Evolutionary conservation across 2,329 filamentous ascomycete species (phyloP), one percentile per base, ranked within the genome.

Genomic region (Neonectria hederae): DNA sequence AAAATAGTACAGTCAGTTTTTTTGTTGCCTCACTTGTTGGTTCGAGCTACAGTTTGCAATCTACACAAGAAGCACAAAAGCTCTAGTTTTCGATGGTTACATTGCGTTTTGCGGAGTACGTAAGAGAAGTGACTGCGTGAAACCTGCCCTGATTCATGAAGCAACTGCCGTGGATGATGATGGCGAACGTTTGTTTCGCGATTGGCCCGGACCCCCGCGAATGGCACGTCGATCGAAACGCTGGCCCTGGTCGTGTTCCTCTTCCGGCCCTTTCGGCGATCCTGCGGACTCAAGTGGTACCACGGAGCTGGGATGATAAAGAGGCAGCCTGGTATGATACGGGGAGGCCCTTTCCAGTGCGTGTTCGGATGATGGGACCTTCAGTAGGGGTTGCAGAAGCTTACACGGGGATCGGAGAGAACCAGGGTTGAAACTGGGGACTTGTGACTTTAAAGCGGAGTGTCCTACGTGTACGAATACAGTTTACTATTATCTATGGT

Each of bases 221-320:
- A 71, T 71, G 68, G 62, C 58, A 72, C 70, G 59, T 65, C 60
- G 69, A 68, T 69, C 62, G 65, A 68, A 72, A 63, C 63, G 61
- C 60, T 21, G 57, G 65, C 63, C 26, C 28, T 54, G 58, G 63
- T 52, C 52, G 60, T 52, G 55, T 51, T 59, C 62, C 51, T 57
- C 59, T 61, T 61, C 62, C 49, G 48, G 71, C 59, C 55, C 58
- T 67, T 68, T 62, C 66, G 65, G 60, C 59, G 70, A 71, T 71
- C 59, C 57, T 59, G 49, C 42, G 40, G 49, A 49, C 43, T 40
- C 64, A 70, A 68, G 68, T 72, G 66, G 70, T 42, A 55, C 69
- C 68, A 67, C 38, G 49, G 62, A 48, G 68, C 59, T 46, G 35
- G 35, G 38, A 26, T 26, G 9, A 21, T 54, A 54, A 53, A 46